A percentile compares a stretch with the other conserved stretches of the same genome.
phyloP scores from a whole-genome alignment of 176 grass and related monocot genomes.

The Miscanthus lutarioriparius region DNA sequence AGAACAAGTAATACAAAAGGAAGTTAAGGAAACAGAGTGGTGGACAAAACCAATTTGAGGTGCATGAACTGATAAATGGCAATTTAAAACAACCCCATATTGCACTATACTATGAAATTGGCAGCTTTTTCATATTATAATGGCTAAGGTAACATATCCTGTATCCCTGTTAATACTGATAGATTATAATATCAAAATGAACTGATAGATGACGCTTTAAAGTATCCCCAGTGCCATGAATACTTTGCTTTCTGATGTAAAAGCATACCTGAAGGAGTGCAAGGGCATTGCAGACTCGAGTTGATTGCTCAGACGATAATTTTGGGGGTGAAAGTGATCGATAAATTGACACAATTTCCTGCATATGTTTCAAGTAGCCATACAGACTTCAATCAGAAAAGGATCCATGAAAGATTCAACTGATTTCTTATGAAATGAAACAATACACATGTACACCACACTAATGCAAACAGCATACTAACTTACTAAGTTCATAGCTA shows the following conservation, averaged over 20 bases:
- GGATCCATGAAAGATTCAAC: not conserved
- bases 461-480: not conserved
- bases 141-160: not conserved
- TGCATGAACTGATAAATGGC: not conserved
- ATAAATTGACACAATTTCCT: conserved; percentile 90
- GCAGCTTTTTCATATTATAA: not conserved
- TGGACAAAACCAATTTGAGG: conserved; percentile 9
- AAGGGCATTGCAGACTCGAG: conserved; percentile 90
- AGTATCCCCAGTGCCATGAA: not conserved
- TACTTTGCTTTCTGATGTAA: conserved; percentile 29
- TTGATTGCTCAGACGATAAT: conserved; percentile 72
- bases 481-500: not conserved
- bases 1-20: conserved; percentile 21
- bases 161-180: not conserved
- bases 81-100: not conserved
- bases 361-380: conserved; percentile 35
- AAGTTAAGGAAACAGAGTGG: conserved; percentile 17
- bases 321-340: conserved; percentile 67
- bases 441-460: not conserved
- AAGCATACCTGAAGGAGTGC: conserved; percentile 87
- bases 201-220: not conserved
- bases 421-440: not conserved
- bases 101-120: not conserved
- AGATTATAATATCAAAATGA: not conserved
- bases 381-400: conserved; percentile 26